phyloP scores from a whole-genome alignment of 2,329 filamentous ascomycete genomes.

The Tolypocladium inflatum region DNA sequence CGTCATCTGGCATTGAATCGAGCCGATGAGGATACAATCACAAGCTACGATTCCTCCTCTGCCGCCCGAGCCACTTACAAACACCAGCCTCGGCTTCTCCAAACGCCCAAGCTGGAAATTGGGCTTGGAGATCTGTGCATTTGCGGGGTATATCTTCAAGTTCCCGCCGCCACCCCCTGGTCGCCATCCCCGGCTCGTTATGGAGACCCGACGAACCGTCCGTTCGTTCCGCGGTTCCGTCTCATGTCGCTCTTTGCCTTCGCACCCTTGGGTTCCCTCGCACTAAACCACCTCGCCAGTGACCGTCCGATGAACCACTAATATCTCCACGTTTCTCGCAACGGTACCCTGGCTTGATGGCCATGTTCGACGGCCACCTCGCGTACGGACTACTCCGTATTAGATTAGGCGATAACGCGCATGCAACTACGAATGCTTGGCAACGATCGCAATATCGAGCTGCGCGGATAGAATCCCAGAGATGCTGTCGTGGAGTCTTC shows the following conservation, averaged over 20 bases:
- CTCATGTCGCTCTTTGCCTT: background rate
- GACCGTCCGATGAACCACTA: background rate
- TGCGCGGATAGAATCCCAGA: background rate
- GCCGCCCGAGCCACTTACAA: background rate
- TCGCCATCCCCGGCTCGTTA: background rate
- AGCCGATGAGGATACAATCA: background rate
- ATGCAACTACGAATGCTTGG: background rate
- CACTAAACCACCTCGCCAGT: background rate
- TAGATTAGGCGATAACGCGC: background rate
- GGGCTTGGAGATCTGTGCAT: background rate
- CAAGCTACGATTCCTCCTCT: background rate
- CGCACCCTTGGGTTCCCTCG: background rate
- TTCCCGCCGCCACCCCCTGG: background rate
- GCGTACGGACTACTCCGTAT: too few relatives aligned
- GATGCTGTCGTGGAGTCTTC: background rate
- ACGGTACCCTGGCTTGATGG: background rate
- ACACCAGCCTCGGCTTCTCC: background rate
- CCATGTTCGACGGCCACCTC: too few relatives aligned
- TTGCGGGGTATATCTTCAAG: background rate
- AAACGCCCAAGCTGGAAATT: background rate
- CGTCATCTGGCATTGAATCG: background rate
- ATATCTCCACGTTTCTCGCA: background rate
- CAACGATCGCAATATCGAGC: background rate
- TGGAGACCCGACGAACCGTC: background rate
- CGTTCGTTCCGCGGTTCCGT: background rate